These are phyloP conservation scores for Hamamelis virginiana DNA, from an alignment of 164 flowering plant genomes.

Conservation along the genomic window DNA sequence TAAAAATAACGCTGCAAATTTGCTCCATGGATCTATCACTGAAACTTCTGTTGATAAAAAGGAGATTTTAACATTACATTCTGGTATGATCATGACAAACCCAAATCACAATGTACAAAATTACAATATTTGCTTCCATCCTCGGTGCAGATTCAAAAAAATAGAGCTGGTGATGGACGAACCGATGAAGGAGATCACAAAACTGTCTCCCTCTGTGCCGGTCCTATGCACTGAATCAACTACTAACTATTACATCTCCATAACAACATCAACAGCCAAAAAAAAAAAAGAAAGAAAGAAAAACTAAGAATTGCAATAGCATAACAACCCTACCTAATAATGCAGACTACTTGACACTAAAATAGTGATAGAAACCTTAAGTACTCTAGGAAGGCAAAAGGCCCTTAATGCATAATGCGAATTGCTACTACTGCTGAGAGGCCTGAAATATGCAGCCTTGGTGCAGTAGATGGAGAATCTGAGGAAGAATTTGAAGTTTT, in stretches of 20 bases:
- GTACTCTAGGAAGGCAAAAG: neutral
- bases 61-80: neutral
- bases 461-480: constrained; percentile 14
- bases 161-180: constrained; percentile 24
- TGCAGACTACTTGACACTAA: neutral
- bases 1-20: too few species aligned
- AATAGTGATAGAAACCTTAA: neutral
- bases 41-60: neutral
- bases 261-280: neutral
- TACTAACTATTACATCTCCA: neutral
- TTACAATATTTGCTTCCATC: constrained; percentile 12
- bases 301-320: neutral
- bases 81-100: neutral
- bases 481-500: neutral
- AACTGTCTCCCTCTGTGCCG: constrained; percentile 44
- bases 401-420: neutral
- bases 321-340: neutral
- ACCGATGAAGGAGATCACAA: constrained; percentile 38
- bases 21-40: too few species aligned
- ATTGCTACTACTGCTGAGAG: constrained; percentile 20
- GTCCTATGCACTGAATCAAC: constrained; percentile 3
- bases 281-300: too few species aligned
- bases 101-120: constrained; percentile 11
- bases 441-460: constrained; percentile 46
- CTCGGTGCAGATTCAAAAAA: constrained; percentile 18